Evolutionary conservation across 352 stramenopile species (phyloP), one percentile per base, ranked within the genome.

Genomic region (Globisporangium abappressorium): DNA sequence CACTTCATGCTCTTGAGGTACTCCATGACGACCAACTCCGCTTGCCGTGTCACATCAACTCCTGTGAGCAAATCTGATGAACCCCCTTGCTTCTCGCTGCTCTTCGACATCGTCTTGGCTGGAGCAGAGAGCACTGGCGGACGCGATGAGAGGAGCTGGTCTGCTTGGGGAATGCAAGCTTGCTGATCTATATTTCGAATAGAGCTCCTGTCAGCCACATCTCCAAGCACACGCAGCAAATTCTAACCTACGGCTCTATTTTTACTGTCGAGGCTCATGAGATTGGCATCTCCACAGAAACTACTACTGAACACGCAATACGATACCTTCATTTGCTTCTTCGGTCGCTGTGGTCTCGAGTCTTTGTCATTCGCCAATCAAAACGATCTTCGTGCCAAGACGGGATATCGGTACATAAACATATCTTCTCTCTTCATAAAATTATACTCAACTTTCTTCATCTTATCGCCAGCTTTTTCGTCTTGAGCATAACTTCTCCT

Each of bases 1-100:
- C 77, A 91, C 30, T 81, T 82, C 58, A 62, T 83, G 43, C 65
- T 82, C 68, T 89, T 89, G 7, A 94, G 71, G 59, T 77, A 92
- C 36, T 94, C 84, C 75, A 90, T 80, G 41, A 87, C 81, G 5
- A 94, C 75, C 57, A 92, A 62, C 61, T 94, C 81, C 1, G 82
- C 80, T 65, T 92, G 84, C 5, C 80, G 72, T 8, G 77, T 73
- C 18, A 90, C 70, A 68, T 92, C 84, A 15, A 54, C 51, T 6
- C 66, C 64, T 2, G 5, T 64, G 7, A 80, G 18, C 47, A 54
- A 38, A 15, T 38, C 41, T 0, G 30, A 30, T 3, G 43, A n/a
- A 1, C 28, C 47, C 7, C 59, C 28, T 1, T 66, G 54, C 62
- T 65, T 70, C 12, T 76, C 67, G 49, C 67, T 66, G 9, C 54